Evolutionary conservation across 1,284 basidiomycete species (phyloP), one percentile per base, ranked within the genome.

Genomic region (Baeospora myosura): DNA sequence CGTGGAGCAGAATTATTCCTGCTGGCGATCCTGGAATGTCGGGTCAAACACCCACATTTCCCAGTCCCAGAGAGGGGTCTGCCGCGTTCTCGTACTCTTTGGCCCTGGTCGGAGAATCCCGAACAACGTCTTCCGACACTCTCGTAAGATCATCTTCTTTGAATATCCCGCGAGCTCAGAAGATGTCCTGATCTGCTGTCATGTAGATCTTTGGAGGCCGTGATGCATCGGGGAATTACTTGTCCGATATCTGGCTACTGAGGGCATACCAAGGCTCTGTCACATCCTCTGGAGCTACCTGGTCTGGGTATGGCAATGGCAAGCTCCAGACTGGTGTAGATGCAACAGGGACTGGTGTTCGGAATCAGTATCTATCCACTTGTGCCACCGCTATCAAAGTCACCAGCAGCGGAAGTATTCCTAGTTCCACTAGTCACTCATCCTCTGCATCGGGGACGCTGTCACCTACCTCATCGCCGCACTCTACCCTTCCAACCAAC

Each of bases 191-290:
- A 30, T 26, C n/a, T 16, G 21, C 10, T 20, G 3, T 31, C 41
- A 23, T 44, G 12, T 31, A 72, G 69, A 56, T 89, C 8, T 89
- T 85, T 52, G 86, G 86, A 34, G 86, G 86, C 20, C 71, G 73
- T 50, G 82, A 86, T 57, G 63, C 66, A 25, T 56, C 64, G 40
- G 86, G 86, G 14, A 73, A 68, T 30, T 80, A 84, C 53, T 65
- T 87, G 3, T 70, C 74, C 32, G 86, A 89, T 40, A 55, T 89
- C 6, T 89, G 86, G 86, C 57, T 89, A 12, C 65, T 89, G 46
- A 68, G 87, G 40, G 73, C 81, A 2, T 88, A 88, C 56, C 68
- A 70, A 44, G 81, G 66, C 5, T 59, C 69, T 23, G 52, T 85
- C 33, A 72, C 71, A 2, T 50, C 69, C n/a, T 71, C 76, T 1